Conservation (phyloP, 2,329 filamentous ascomycete species). For the Colletotrichum graminicola region DNA sequence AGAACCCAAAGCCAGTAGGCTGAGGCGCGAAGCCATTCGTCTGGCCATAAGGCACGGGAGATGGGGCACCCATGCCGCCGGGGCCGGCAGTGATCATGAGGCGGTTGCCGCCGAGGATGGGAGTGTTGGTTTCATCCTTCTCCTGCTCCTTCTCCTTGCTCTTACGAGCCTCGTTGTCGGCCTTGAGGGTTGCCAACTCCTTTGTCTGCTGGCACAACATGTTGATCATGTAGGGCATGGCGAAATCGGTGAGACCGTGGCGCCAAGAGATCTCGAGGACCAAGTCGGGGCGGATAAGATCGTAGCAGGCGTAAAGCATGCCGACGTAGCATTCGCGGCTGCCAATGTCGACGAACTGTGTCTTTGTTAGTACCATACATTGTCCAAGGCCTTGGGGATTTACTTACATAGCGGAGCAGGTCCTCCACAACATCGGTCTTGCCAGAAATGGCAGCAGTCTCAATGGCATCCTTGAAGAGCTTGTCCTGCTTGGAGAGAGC, state of each 20-base stretch:
- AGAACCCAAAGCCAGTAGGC: slow-evolving; percentile 81
- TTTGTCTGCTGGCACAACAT: slow-evolving; percentile 91
- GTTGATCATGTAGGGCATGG: slow-evolving; percentile 99
- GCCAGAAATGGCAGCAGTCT: slow-evolving; percentile 92
- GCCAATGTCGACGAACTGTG: slow-evolving; percentile 97
- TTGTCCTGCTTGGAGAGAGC: slow-evolving; percentile 98
- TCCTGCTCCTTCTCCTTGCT: slow-evolving; percentile 76
- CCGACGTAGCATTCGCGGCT: slow-evolving; percentile 99
- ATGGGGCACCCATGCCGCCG: slow-evolving; percentile 60
- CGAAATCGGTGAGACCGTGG: slow-evolving; percentile 93
- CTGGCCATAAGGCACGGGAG: slow-evolving; percentile 79
- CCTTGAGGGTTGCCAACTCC: slow-evolving; percentile 86
- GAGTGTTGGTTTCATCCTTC: slow-evolving; percentile 92
- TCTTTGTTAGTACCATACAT: slow-evolving; percentile 50
- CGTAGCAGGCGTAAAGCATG: slow-evolving; percentile 99
- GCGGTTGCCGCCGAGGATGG: slow-evolving; percentile 88
- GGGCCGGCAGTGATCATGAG: slow-evolving; percentile 97
- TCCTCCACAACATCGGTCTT: slow-evolving; percentile 96
- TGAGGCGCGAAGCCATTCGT: slow-evolving; percentile 92
- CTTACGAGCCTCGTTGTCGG: slow-evolving; percentile 96
- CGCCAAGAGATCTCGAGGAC: slow-evolving; percentile 98
- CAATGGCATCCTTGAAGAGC: slow-evolving; percentile 99
- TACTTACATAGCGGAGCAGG: slow-evolving; percentile 93
- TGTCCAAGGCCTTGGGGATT: slow-evolving; percentile 3
- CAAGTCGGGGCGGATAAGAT: slow-evolving; percentile 91